phyloP scores from a whole-genome alignment of 306 rosid genomes.

The Glycyrrhiza uralensis region DNA sequence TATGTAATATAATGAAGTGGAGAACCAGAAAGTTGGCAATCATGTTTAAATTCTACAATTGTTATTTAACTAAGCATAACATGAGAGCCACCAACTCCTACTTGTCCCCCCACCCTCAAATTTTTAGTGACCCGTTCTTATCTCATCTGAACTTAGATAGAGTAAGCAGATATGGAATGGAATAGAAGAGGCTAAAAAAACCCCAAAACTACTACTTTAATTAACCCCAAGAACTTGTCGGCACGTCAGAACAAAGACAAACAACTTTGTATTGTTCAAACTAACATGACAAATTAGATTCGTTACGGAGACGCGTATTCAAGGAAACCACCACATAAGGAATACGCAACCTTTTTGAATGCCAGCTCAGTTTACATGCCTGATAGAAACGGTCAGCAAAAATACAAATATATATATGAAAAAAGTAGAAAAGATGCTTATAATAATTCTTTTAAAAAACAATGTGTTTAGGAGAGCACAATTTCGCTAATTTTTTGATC shows the following conservation, averaged over 20 bases:
- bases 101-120: not conserved
- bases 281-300: constrained; percentile 42
- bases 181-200: constrained; percentile 3
- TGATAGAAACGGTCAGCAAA: constrained; percentile 10
- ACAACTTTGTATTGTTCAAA: constrained; percentile 43
- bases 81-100: constrained; percentile 41
- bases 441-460: not conserved
- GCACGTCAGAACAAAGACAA: constrained; percentile 50
- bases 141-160: constrained; percentile 30
- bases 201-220: constrained; percentile 9
- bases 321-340: not conserved
- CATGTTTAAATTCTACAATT: not conserved
- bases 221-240: constrained; percentile 39
- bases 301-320: constrained; percentile 35
- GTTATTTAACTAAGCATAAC: constrained; percentile 22
- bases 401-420: not conserved
- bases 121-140: constrained; percentile 17
- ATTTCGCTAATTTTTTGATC: not conserved
- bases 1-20: not conserved
- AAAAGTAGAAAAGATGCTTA: not conserved
- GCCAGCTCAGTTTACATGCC: constrained; percentile 46
- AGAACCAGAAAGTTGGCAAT: constrained; percentile 18
- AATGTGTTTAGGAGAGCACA: not conserved
- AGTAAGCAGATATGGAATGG: constrained; percentile 9
- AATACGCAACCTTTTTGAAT: constrained; percentile 21